Evolutionary conservation across 495 filamentous ascomycete species (phyloP), one percentile per base, ranked within the genome.

Genomic region (Tetracladium setigerum): DNA sequence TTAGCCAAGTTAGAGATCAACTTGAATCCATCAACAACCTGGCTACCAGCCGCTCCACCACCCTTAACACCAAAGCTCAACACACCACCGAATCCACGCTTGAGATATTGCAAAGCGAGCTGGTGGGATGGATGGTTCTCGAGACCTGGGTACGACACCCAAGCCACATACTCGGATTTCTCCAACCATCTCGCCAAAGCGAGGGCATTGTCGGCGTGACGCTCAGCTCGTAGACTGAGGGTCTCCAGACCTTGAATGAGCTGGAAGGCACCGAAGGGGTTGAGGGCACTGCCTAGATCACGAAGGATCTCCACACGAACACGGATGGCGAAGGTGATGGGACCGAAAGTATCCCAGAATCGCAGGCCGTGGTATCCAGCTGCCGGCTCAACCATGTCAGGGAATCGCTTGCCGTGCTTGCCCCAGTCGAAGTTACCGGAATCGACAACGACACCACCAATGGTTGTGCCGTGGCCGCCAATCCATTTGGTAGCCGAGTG

Each of bases 401-500:
- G 92, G 77, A 96, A 98, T 1, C 89, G 84, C 50, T 82, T 80
- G 24, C 71, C 87, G 57, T 95, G 65, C 69, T 85, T 84, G 46
- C 89, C 89, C 92, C 92, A 98, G 73, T 96, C 85, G 64, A 98
- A 98, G 58, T 90, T 95, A 45, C 92, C 92, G 45, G 84, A 82
- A 69, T 98, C 92, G 39, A 98, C 69, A 12, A 98, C 76, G 15
- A 96, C 77, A 35, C 94, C 92, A 22, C 76, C 92, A 54, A 98
- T 88, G 6, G 94, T 97, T 24, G 94, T 97, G 36, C 92, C 92
- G 64, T 98, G 92, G 30, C 92, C 92, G 33, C 92, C 92, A 42
- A 98, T 97, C 92, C 92, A 98, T 66, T 98, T 98, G 15, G 92
- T 98, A 10, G 92, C 91, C 30, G 84, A 89, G 71, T 96, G 89